Conservation (phyloP, 495 filamentous ascomycete species). For the Parathielavia hyrcaniae region DNA sequence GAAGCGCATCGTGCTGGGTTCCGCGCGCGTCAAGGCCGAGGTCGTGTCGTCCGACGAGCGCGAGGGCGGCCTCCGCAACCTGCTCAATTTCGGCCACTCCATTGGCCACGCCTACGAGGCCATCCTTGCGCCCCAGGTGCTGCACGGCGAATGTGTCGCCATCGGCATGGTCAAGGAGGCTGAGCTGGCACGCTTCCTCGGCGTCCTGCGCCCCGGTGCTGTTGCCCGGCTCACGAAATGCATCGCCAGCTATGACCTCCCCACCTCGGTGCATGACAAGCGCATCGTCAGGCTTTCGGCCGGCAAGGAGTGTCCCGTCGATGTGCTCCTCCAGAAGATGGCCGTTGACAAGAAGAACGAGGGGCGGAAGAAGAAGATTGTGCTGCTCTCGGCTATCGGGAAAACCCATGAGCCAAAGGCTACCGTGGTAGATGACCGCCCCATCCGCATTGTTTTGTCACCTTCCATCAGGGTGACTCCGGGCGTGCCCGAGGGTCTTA, state of each 20-base stretch:
- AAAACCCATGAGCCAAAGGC: slow-evolving; percentile 79
- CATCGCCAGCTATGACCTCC: slow-evolving; percentile 85
- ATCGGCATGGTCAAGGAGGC: slow-evolving; percentile 99
- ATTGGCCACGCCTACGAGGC: slow-evolving; percentile 97
- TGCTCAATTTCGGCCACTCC: slow-evolving; percentile 96
- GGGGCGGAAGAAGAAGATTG: slow-evolving; percentile 90
- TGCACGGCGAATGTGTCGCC: slow-evolving; percentile 92
- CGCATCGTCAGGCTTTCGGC: slow-evolving; percentile 79
- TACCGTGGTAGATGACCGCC: slow-evolving; percentile 76
- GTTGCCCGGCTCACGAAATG: slow-evolving; percentile 88
- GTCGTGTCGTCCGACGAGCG: slow-evolving; percentile 92
- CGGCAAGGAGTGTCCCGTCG: slow-evolving; percentile 84
- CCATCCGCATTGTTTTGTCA: slow-evolving; percentile 78
- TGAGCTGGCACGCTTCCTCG: slow-evolving; percentile 83
- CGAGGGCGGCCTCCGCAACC: slow-evolving; percentile 88
- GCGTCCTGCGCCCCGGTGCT: slow-evolving; percentile 77
- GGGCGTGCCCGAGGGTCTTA: slow-evolving; percentile 54
- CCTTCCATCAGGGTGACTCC: slow-evolving; percentile 69
- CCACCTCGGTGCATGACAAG: slow-evolving; percentile 77
- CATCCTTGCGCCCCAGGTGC: slow-evolving; percentile 86
- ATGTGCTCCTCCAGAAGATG: slow-evolving; percentile 85
- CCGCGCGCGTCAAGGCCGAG: slow-evolving; percentile 81
- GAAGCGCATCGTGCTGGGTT: slow-evolving; percentile 82
- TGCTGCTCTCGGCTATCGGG: slow-evolving; percentile 89
- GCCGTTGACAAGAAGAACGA: slow-evolving; percentile 98